Base-by-base conservation (phyloP, 1,284 basidiomycete species). In the Ustilago tritici region DNA sequence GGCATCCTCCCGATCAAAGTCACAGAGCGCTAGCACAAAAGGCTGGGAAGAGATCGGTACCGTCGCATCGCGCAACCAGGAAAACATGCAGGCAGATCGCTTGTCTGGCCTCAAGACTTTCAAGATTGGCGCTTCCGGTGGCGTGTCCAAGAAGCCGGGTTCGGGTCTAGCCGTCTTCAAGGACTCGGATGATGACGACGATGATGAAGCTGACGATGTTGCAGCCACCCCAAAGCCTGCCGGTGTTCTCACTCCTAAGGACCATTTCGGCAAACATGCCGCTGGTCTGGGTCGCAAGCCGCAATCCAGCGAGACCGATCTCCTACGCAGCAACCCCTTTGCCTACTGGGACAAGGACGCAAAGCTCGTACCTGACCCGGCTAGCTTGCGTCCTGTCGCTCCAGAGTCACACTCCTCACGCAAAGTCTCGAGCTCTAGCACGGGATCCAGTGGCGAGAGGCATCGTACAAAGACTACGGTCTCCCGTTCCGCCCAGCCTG, bases 161-260 rank as follows among this genome's bases (percentile, higher is more conserved):
- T 63, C 70, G 12, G 78, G 78, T 10, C 71, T 84, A 7, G 81
- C 82, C 9, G 81, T 83, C 53, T 82, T 80, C 40, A 79, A 82
- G 54, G 85, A 87, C 49, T 87, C 87, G 32, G 87, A 88, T 50
- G 88, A 88, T 55, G 88, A 87, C 12, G 88, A 88, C 5, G 82
- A 78, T 15, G 84, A 83, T 12, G 84, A 84, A 19, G 84, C 78
- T 15, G 84, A 79, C 46, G 40, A 72, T 17, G 60, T 59, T 3
- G 17, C 70, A 6, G 56, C 65, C 7, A 66, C 65, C 15, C 65
- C 69, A 34, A 67, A 61, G 11, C 59, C 70, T 23, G 68, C 84
- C 76, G 61, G 82, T 76, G 19, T 79, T 62, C 57, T 78, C n/a
- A 72, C 65, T 38, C 67, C 70, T 23, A 79, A 80, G 19, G 70